Base-by-base conservation (phyloP, 192 early-diverging fungal genomes). In the Coemansia sp. region DNA sequence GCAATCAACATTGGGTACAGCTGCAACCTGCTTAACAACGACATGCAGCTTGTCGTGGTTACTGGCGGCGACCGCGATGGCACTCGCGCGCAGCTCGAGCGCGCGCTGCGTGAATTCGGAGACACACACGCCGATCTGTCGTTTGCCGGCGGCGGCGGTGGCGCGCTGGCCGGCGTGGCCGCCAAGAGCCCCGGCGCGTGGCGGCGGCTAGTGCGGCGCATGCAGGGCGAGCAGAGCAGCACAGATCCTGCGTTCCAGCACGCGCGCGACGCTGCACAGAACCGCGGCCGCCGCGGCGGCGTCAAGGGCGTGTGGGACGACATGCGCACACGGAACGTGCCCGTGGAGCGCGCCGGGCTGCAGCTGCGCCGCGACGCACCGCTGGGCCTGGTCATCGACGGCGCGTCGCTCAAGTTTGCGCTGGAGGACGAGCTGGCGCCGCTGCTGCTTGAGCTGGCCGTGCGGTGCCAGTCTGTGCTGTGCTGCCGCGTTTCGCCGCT, bases 1-100 rank as follows among this genome's bases (percentile, higher is more conserved):
- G 96, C 96, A 2, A 96, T 98, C 69, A 95, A 96, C 65, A 98
- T 98, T 80, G 96, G 95, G 16, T 92, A 91, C 55, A 90, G 94
- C 14, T 94, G 93, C 80, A 95, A 95, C 56, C 72, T 99, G 43
- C 77, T 98, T 4, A 84, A 87, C 43, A 76, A 80, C 25, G 88
- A 89, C 33, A 95, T 95, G 93, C 84, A 88, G 58, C 73, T 94
- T 12, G 85, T 97, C 6, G 79, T 94, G 24, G 83, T 98, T 32
- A 77, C 83, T 23, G 85, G 77, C 18, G 71, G 70, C 38, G 85
- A 78, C 27, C 71, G 74, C 45, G 81, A 84, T 4, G 72, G 79
- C 11, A 88, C 89, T 1, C 60, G 73, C n/a, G 67, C 74, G 32
- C 89, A 92, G 70, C 66, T 95, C 23, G 76, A 82, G 58, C 83